phyloP scores from a whole-genome alignment of 129 eudicot genomes.

The Arctium minus region DNA sequence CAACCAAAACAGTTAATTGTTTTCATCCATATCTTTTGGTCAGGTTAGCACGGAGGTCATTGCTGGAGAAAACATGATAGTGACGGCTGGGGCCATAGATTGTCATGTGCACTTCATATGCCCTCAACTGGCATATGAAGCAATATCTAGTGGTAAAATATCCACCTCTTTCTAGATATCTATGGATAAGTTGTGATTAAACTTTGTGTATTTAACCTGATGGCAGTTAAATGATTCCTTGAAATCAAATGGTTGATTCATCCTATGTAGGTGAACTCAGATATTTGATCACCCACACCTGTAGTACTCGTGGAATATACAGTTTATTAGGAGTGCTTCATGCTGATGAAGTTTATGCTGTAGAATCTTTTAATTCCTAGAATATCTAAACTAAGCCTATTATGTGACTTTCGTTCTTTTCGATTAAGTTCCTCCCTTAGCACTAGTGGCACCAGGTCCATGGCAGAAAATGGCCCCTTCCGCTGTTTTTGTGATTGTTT shows the following conservation, averaged over 20 bases:
- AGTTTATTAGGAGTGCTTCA: neutral
- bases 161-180: neutral
- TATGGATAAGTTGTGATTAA: neutral
- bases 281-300: neutral
- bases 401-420: neutral
- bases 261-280: neutral
- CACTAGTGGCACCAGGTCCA: neutral
- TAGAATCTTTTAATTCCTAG: neutral
- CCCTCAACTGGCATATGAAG: conserved; percentile 90
- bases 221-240: neutral
- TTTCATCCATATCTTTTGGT: conserved; percentile 6
- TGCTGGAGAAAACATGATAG: conserved; percentile 96
- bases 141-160: conserved; percentile 82
- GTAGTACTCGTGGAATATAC: neutral
- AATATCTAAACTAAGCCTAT: neutral
- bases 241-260: neutral
- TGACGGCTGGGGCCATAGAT: conserved; percentile 95
- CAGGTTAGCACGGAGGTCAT: conserved; percentile 93
- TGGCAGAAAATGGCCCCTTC: neutral
- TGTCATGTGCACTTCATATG: conserved; percentile 98
- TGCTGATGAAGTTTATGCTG: neutral
- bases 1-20: neutral
- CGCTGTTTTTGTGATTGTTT: neutral
- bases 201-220: neutral
- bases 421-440: neutral